Evolutionary conservation across 2,329 filamentous ascomycete species (phyloP), one percentile per base, ranked within the genome.

Genomic region (Aaosphaeria arxii): DNA sequence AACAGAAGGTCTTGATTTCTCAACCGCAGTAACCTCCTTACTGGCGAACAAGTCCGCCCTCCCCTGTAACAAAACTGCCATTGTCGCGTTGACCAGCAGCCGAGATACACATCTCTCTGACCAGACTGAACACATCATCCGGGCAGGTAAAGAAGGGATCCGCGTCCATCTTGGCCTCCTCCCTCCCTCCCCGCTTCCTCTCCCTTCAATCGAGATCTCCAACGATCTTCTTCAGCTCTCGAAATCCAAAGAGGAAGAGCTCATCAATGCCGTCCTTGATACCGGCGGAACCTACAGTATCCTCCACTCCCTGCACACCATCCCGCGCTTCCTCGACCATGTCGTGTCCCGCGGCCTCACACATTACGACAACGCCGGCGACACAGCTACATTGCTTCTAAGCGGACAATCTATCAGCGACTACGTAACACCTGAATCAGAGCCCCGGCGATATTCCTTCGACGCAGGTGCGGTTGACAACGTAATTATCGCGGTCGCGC

Each of bases 261-360:
- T 62, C n/a, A 56, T 58, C 33, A 49, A 57, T 9, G 57, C 52
- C 5, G 53, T 62, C 11, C 50, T 62, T 1, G 48, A 52, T 33
- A 57, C 57, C 2, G 57, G 58, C 38, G 58, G 58, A 2, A 62
- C 58, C 5, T 62, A 58, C 48, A 55, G 52, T 28, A 49, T 52
- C 2, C 47, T 62, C 5, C 56, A 60, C 42, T 41, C 49, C 39
- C 51, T 40, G 9, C 30, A 43, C 3, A 43, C 54, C 1, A 49
- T 59, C 6, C 44, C 52, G 4, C 45, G 43, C 28, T 60, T 60
- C 42, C 44, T 62, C 17, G 45, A 54, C 9, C 54, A 58, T 42
- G 56, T 60, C 17, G 47, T 62, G 7, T 55, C 54, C 11, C 58
- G 58, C 32, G 55, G 54, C 5, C 43, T 61, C 4, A 59, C 55